Base-by-base conservation (phyloP, 139 green algal genomes). In the Coelastrella sp. region DNA sequence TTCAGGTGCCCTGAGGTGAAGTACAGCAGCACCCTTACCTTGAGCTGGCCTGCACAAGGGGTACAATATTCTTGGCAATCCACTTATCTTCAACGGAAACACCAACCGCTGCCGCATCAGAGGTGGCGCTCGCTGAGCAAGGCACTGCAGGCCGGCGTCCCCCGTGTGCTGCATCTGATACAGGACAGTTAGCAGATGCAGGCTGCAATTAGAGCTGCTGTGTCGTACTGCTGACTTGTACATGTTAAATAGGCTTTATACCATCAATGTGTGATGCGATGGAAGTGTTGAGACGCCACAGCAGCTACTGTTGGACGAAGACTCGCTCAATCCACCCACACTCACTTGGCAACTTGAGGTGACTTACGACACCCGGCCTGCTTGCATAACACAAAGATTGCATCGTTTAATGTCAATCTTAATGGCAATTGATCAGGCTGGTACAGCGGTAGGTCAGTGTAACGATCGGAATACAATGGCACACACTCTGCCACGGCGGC, bases 71-170 rank as follows among this genome's bases (percentile, higher is more conserved):
- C 19, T 59, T 59, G 25, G 53, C 23, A 40, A 82, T 23, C 75
- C 75, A 84, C 30, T 63, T 74, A 66, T 84, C 75, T 38, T 82
- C 78, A 27, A 66, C 34, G 25, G 6, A 5, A 13, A 35, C 78
- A 43, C 25, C 37, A 43, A 38, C n/a, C 40, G 45, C 38, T 72
- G 59, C 23, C 15, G 25, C 38, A 62, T 35, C 34, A 25, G 78
- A 76, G 2, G 62, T 41, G 35, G 62, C 62, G 78, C 60, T 63
- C 41, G 41, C 59, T 66, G 60, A 19, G 40, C 62, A 75, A 3
- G 50, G 34, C 8, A 75, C 60, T 17, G 34, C n/a, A 40, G 75
- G 19, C 53, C 30, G 72, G 34, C 45, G 72, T 34, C 45, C 41
- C 25, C n/a, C n/a, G 23, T 21, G 15, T 21, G 66, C 66, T 51